Base-by-base conservation (phyloP, 1,284 basidiomycete genomes). In the Vanrija sp. region DNA sequence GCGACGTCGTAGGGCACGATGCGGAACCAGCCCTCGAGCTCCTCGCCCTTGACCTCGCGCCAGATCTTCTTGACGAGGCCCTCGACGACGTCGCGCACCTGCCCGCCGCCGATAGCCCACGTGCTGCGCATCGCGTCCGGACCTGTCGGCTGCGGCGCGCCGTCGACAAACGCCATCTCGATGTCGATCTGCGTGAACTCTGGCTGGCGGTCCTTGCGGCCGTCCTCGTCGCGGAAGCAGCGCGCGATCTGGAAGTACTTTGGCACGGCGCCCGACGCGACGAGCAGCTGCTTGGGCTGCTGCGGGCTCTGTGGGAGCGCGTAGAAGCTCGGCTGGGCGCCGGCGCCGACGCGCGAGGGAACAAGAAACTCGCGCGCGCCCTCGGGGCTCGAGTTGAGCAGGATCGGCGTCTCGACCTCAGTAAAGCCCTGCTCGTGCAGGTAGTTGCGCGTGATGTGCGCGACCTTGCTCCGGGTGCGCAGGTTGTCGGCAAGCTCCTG, bases 181-280 rank as follows among this genome's bases (percentile, higher is more conserved):
- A 97, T 76, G 84, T 97, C 94, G 61, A 97, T 82, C 78, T 97
- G 93, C 19, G 94, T 97, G 75, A 97, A 97, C 75, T 97, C 94
- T 0, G 94, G 92, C 71, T 97, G 94, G 28, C 93, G 83, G 76
- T 97, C 93, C 75, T 89, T 92, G 55, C 93, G 82, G 2, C 91
- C 91, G 69, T 92, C 91, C 74, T 97, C 94, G 74, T 97, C 93
- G 42, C 94, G 84, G 81, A 97, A 97, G 76, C 93, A 97, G 63
- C 85, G 85, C 15, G 94, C 94, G 54, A 97, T 82, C 75, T 97
- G 93, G 76, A 86, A 97, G 76, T 97, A 97, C 61, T 83, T 85
- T 69, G 92, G 89, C 6, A 94, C 83, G 1, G 83, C 86, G n/a
- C 92, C 94, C 5, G 91, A 95, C 54, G 87, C 88, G 46, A 97